These are phyloP conservation scores for Scorias spongiosa DNA, from an alignment of 2,329 filamentous ascomycete genomes.

Conservation along the genomic window DNA sequence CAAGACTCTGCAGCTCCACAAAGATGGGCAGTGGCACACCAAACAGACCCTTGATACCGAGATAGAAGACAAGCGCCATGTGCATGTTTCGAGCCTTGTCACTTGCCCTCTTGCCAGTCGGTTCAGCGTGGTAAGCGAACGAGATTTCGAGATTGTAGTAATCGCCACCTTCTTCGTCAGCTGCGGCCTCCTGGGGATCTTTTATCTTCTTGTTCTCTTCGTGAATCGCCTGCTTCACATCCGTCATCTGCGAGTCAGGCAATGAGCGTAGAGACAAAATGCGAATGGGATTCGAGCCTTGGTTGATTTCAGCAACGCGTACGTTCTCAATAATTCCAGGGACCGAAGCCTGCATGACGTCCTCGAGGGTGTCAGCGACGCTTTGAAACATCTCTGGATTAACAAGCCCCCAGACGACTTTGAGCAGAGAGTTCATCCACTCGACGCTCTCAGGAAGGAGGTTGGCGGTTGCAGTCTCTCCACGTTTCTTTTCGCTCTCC, in stretches of 20 bases:
- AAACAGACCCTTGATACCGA: slow-evolving; percentile 78
- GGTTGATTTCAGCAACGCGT: slow-evolving; percentile 84
- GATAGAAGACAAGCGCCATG: slow-evolving; percentile 88
- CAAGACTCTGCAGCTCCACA: slow-evolving; percentile 79
- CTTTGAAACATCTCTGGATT: slow-evolving; percentile 92
- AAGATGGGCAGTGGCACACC: slow-evolving; percentile 78
- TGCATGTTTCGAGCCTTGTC: slow-evolving; percentile 83
- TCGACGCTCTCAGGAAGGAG: slow-evolving; percentile 78
- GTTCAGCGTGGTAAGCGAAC: slow-evolving; percentile 79
- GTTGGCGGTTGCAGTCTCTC: slow-evolving; percentile 70
- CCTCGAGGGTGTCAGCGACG: slow-evolving; percentile 83
- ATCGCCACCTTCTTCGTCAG: slow-evolving; percentile 77
- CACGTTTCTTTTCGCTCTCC: slow-evolving; percentile 72
- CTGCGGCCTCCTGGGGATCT: slow-evolving; percentile 73
- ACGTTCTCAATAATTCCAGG: slow-evolving; percentile 88
- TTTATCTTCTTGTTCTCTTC: slow-evolving; percentile 66
- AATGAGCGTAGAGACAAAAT: slow-evolving; percentile 77
- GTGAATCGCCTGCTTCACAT: slow-evolving; percentile 68
- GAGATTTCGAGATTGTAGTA: slow-evolving; percentile 88
- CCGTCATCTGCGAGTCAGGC: slow-evolving; percentile 64
- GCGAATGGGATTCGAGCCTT: slow-evolving; percentile 78
- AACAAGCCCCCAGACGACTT: slow-evolving; percentile 75
- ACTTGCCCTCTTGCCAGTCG: slow-evolving; percentile 52
- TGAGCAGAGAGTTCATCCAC: slow-evolving; percentile 87
- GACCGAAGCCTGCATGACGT: slow-evolving; percentile 93